Conservation (phyloP, 2,329 filamentous ascomycete species). For the Phaeosphaeria sp. region DNA sequence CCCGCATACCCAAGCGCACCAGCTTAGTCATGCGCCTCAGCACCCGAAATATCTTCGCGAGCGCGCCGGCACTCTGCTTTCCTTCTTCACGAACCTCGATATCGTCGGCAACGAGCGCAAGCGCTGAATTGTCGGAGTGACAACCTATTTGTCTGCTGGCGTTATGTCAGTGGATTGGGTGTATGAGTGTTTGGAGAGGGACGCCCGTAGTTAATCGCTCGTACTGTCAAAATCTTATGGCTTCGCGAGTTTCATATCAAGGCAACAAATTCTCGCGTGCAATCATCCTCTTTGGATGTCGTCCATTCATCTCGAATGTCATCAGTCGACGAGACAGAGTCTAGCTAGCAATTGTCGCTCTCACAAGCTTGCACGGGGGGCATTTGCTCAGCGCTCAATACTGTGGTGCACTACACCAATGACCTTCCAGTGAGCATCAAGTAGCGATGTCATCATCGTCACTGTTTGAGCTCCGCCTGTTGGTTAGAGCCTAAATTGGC, state of each 20-base stretch:
- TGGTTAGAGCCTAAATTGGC: background rate
- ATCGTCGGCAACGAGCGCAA: constrained; percentile 45
- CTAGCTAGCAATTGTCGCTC: too few species aligned
- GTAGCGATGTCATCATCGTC: background rate
- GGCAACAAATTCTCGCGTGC: constrained; percentile 48
- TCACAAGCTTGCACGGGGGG: too few species aligned
- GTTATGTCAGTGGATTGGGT: constrained; percentile 49
- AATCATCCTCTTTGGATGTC: background rate
- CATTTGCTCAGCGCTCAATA: background rate
- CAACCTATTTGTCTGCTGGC: constrained; percentile 45
- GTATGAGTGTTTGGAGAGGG: constrained; percentile 53
- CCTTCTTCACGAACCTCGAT: constrained; percentile 48
- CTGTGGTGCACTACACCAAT: background rate
- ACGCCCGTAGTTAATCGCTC: constrained; percentile 63
- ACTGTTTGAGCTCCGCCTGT: background rate
- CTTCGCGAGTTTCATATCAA: constrained; percentile 62
- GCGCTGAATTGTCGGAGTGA: constrained; percentile 47
- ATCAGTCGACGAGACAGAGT: background rate
- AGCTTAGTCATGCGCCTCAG: constrained; percentile 37
- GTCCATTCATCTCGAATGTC: background rate
- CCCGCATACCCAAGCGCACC: background rate
- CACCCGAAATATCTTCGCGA: constrained; percentile 44
- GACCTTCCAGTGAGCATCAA: background rate
- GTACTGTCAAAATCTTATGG: constrained; percentile 50
- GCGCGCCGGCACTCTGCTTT: constrained; percentile 12